Evolutionary conservation across 2,329 filamentous ascomycete species (phyloP).

Genomic region (Pseudogymnoascus verrucosus): DNA sequence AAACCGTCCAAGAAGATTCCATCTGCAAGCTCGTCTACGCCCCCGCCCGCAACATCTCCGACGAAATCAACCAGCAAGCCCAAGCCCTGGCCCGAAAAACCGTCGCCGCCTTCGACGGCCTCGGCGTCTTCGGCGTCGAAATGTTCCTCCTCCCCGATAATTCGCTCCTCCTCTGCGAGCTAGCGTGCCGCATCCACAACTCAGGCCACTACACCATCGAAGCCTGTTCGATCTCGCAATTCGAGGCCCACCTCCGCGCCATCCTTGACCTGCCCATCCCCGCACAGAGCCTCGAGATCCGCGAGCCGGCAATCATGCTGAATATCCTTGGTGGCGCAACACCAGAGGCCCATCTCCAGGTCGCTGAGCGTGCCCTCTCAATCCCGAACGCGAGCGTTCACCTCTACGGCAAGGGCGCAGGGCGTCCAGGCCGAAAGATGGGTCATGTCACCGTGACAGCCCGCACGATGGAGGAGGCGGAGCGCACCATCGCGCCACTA

Average conservation of each 20-base stretch:
- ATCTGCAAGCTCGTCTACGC: slow-evolving; percentile 91
- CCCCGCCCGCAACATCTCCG: slow-evolving; percentile 65
- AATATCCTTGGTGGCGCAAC: slow-evolving; percentile 69
- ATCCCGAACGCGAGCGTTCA: slow-evolving; percentile 61
- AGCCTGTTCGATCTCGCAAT: slow-evolving; percentile 82
- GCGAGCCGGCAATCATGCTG: slow-evolving; percentile 64
- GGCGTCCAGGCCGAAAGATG: slow-evolving; percentile 82
- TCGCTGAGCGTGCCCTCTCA: slow-evolving; percentile 46
- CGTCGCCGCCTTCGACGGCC: slow-evolving; percentile 71
- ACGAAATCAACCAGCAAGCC: slow-evolving; percentile 53
- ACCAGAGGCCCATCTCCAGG: slow-evolving; percentile 52
- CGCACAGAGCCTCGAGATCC: slow-evolving; percentile 44
- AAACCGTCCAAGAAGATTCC: slow-evolving; percentile 91
- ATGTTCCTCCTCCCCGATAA: slow-evolving; percentile 78
- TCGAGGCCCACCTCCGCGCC: slow-evolving; percentile 76
- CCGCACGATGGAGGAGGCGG: slow-evolving; percentile 57
- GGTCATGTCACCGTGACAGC: slow-evolving; percentile 83
- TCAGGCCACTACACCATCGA: slow-evolving; percentile 95
- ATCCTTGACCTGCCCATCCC: slow-evolving; percentile 55
- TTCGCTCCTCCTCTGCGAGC: slow-evolving; percentile 62
- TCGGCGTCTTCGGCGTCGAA: slow-evolving; percentile 93
- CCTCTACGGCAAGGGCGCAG: slow-evolving; percentile 80
- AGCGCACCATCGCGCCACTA: slow-evolving; percentile 60
- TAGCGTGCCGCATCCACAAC: slow-evolving; percentile 79
- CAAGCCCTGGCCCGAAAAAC: slow-evolving; percentile 72